Evolutionary conservation across 164 flowering plant species (phyloP), one percentile per base, ranked within the genome.

Genomic region (Kingdonia uniflora): DNA sequence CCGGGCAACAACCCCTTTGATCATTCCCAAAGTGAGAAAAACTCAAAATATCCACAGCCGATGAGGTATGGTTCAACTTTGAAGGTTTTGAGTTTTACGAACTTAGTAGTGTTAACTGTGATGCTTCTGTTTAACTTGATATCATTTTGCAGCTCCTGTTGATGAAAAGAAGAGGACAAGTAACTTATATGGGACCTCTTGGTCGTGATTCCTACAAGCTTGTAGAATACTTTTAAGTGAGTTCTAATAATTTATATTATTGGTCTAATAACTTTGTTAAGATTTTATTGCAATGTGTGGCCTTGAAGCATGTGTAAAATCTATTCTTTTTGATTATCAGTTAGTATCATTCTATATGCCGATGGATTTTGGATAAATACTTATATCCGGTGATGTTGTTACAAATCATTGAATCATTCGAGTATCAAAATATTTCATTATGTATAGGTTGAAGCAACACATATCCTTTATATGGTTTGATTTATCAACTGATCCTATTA

Each of bases 81-180:
- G n/a, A n/a, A 41, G 1, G 44, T 22, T 29, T 3, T 29, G 24
- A 13, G 14, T 24, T 40, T 37, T 35, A n/a, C 16, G 11, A 14
- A 24, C 8, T 21, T 17, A 11, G n/a, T 55, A 24, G 6, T 43
- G 42, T n/a, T 10, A 1, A 39, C 0, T 16, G 0, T 24, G 12
- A 15, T 54, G 8, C 23, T 35, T 26, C 14, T 48, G 29, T 55
- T 25, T 22, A 24, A 42, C 44, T 51, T 49, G 16, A 53, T 15
- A 58, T 38, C 42, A 49, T 11, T 14, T 49, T 59, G 43, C 77
- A 87, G 92, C 73, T 84, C n/a, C 64, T 87, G 11, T 55, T 87
- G 75, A 78, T 87, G 95, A 87, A 87, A 62, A 78, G 85, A 76
- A 88, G 95, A 42, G 95, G 92, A 26, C 88, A 77, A 66, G 80